Conservation (phyloP, 78 protist genomes). For the Planoprotostelium fungivorum region DNA sequence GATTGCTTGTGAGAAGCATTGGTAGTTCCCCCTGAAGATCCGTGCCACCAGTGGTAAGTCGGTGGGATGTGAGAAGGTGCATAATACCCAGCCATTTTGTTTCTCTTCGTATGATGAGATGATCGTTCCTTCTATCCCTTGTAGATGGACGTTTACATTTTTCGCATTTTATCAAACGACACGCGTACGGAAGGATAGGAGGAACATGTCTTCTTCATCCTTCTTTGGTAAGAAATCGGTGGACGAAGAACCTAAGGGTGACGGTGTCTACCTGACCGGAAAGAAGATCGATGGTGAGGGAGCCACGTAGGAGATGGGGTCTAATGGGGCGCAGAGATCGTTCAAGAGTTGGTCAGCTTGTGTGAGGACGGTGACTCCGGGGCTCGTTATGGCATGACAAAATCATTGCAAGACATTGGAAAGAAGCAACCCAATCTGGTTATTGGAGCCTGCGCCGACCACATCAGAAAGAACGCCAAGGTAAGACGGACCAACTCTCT, state of each 20-base stretch:
- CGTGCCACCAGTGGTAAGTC: neutral
- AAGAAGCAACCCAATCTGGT: slow-evolving; percentile 20
- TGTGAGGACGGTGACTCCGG: neutral
- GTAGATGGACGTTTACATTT: no score
- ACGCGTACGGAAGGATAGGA: no score
- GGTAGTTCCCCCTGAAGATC: neutral
- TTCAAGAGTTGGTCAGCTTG: neutral
- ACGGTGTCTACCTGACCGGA: neutral
- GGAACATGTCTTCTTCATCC: neutral
- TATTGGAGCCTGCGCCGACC: neutral
- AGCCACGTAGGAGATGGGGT: neutral
- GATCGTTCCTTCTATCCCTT: no score
- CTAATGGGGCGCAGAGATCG: neutral
- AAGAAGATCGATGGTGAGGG: neutral
- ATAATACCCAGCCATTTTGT: no score
- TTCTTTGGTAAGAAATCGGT: neutral
- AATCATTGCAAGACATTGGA: slow-evolving; percentile 10
- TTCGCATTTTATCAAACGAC: no score
- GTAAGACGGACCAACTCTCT: neutral
- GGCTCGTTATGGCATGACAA: neutral
- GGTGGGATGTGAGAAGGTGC: no score
- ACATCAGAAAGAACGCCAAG: slow-evolving; percentile 9
- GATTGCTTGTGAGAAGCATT: neutral
- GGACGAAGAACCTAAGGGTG: neutral
- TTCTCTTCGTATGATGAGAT: no score